Evolutionary conservation across 2,329 filamentous ascomycete species (phyloP), one percentile per base, ranked within the genome.

Genomic region (Xylariales sp.): DNA sequence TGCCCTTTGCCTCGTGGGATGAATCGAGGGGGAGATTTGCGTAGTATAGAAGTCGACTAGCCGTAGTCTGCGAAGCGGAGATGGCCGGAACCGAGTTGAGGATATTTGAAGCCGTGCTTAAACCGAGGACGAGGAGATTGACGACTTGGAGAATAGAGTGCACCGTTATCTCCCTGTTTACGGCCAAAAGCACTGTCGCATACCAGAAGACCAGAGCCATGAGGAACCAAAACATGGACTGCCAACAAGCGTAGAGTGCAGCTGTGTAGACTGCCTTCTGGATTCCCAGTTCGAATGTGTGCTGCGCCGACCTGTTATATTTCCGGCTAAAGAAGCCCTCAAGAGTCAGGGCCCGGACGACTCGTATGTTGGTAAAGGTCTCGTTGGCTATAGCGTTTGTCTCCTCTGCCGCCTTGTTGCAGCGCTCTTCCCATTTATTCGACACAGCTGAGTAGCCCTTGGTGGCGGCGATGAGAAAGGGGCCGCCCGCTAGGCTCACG

Each of bases 161-260:
- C 0, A 91, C 85, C 0, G 82, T 83, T n/a, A 80, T 75, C 12
- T 76, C 73, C 6, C 71, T 81, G 79, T 46, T 85, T 79, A 9
- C 81, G 75, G 50, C 80, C 78, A 92, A 84, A 10, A 97, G 83
- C 0, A 86, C 80, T 0, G 90, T 88, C 2, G 92, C 93, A 75
- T 95, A 97, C 81, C 91, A 97, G 77, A 97, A 96, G 9, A 97
- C 87, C 3, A 97, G 81, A 0, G 93, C 93, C 48, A 89, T 90
- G 14, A 93, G 85, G 74, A 93, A 93, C 67, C 89, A 87, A 46
- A 90, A 87, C 18, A 90, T 85, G 0, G 89, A 90, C 73, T 97
- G 91, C 41, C 91, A 90, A n/a, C 96, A 79, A 0, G 94, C 95
- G 75, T 89, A 97, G 6, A 95, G 84, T 5, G 90, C 79, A 0